Evolutionary conservation across 768 basidiomycete species (phyloP).

Genomic region (Trametes coccinea): DNA sequence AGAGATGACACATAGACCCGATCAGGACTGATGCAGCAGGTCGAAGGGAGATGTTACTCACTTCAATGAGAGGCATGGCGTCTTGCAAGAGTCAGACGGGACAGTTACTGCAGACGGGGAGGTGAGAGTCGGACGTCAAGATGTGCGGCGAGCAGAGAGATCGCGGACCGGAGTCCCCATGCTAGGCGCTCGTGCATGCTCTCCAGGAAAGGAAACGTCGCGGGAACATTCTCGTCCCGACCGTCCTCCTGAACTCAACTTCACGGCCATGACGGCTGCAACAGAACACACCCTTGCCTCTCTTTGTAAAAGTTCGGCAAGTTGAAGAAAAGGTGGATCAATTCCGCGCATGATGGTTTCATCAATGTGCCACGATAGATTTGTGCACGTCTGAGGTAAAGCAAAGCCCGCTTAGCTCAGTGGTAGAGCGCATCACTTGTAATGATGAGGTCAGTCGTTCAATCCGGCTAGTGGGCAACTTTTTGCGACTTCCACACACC

Average conservation of each 20-base stretch:
- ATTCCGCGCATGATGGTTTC: no score
- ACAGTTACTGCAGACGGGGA: neutral
- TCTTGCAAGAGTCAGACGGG: neutral
- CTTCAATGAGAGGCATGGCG: conserved; percentile 37
- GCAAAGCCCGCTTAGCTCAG: conserved; percentile 37
- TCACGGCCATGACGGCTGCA: no score
- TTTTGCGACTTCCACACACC: neutral
- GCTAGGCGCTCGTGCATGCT: neutral
- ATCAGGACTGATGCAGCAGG: neutral
- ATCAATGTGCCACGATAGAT: no score
- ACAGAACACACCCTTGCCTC: no score
- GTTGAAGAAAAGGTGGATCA: no score
- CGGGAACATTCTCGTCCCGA: neutral
- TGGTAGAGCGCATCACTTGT: conserved; percentile 65
- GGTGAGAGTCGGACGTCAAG: neutral
- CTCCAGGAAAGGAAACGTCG: neutral
- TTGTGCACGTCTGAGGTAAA: no score
- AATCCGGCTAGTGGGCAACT: conserved; percentile 8
- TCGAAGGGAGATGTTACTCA: conserved; percentile 14
- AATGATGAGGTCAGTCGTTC: conserved; percentile 17
- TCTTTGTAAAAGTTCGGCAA: no score
- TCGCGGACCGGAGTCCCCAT: neutral
- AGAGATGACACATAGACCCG: neutral
- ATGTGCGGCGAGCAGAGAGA: neutral
- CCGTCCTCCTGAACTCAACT: neutral